A percentile compares a stretch with the other conserved stretches of the same genome.
phyloP scores from a whole-genome alignment of 352 stramenopile species.

The Aphanomyces invadans region DNA sequence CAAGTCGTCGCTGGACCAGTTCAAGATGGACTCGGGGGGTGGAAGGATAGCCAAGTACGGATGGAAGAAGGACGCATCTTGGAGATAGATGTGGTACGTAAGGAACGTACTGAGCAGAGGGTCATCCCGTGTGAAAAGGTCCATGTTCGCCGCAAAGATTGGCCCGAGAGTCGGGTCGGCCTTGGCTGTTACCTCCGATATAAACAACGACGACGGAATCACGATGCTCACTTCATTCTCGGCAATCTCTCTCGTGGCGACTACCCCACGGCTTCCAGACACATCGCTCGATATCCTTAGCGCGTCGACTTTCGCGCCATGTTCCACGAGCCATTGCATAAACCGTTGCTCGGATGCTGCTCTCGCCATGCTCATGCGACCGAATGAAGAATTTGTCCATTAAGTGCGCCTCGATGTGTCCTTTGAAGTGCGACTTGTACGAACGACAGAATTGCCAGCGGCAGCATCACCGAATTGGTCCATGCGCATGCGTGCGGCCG shows the following conservation, averaged over 20 bases:
- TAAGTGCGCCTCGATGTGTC: too few relatives aligned
- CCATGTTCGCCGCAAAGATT: slow-evolving; percentile 44
- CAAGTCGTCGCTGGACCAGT: slow-evolving; percentile 69
- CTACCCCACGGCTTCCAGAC: slow-evolving; percentile 47
- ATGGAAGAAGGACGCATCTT: slow-evolving; percentile 68
- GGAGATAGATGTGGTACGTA: slow-evolving; percentile 57
- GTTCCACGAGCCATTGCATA: slow-evolving; percentile 27
- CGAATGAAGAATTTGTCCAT: neutral
- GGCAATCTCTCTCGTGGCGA: slow-evolving; percentile 43
- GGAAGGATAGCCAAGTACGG: slow-evolving; percentile 84
- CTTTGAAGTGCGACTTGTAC: too few relatives aligned
- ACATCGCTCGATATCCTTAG: slow-evolving; percentile 26
- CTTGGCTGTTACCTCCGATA: slow-evolving; percentile 62
- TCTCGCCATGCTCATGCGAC: neutral
- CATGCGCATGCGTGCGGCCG: too few relatives aligned
- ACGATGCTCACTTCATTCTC: slow-evolving; percentile 56
- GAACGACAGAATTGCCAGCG: too few relatives aligned
- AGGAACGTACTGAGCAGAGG: slow-evolving; percentile 78
- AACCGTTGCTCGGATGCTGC: neutral
- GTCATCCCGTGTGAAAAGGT: slow-evolving; percentile 73
- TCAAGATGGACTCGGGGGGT: slow-evolving; percentile 62
- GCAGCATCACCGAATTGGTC: too few relatives aligned
- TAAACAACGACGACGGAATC: slow-evolving; percentile 57
- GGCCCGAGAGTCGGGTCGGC: slow-evolving; percentile 37
- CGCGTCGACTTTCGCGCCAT: slow-evolving; percentile 31